Evolutionary conservation across 805 yeast genomes (phyloP).

Genomic region (Candida piceae): DNA sequence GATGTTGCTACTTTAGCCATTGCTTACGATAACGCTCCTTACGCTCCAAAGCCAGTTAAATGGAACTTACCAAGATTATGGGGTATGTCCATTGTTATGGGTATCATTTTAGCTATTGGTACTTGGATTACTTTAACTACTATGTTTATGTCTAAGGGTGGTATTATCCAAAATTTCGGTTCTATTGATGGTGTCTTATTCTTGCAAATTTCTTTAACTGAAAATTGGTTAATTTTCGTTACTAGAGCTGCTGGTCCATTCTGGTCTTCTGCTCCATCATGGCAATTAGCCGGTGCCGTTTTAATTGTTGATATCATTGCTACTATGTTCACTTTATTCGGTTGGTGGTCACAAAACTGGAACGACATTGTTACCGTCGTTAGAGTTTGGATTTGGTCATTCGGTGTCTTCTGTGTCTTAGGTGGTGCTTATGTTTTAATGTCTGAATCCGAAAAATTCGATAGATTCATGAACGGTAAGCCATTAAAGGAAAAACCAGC

Average conservation of each 20-base stretch:
- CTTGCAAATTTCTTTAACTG: conserved; percentile 86
- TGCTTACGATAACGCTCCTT: conserved; percentile 69
- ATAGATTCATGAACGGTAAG: conserved; percentile 74
- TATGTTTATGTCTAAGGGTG: conserved; percentile 79
- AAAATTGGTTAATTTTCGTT: conserved; percentile 91
- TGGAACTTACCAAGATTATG: conserved; percentile 93
- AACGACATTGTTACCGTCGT: conserved; percentile 88
- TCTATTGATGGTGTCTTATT: conserved; percentile 81
- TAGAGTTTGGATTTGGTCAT: conserved; percentile 85
- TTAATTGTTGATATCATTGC: conserved; percentile 80
- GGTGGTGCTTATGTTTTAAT: conserved; percentile 91
- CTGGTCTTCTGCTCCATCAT: conserved; percentile 91
- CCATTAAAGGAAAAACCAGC: conserved; percentile 45
- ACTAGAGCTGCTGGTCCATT: conserved; percentile 95
- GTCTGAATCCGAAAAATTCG: conserved; percentile 69
- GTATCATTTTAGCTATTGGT: conserved; percentile 76
- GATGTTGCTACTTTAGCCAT: conserved; percentile 94
- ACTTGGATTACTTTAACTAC: conserved; percentile 90
- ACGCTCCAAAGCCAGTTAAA: conserved; percentile 82
- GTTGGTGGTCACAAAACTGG: conserved; percentile 95
- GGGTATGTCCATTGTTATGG: conserved; percentile 86
- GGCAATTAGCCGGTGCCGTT: conserved; percentile 92
- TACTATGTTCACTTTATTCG: conserved; percentile 81
- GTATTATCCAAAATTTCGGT: conserved; percentile 92
- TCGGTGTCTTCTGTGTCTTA: conserved; percentile 89